Conservation (phyloP, 2,329 filamentous ascomycete genomes). For the Colletotrichum musae region DNA sequence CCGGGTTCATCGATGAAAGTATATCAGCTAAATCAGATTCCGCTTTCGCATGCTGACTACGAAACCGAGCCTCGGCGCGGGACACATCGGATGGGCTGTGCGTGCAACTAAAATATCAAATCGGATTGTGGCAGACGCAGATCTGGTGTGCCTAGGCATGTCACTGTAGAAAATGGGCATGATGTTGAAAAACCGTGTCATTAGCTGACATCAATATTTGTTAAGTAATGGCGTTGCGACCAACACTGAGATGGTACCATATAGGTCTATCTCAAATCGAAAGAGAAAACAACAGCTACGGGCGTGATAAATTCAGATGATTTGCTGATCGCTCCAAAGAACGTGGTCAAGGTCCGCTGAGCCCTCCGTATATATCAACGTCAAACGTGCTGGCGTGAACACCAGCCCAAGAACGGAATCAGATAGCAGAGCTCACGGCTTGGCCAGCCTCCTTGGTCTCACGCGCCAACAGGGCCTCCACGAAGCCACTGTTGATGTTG, state of each 20-base stretch:
- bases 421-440: constrained; percentile 48
- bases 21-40: constrained; percentile 1
- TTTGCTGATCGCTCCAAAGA: constrained; percentile 50
- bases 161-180: background rate
- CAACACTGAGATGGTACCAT: constrained; percentile 37
- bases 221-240: constrained; percentile 38
- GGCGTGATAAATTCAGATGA: constrained; percentile 20
- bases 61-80: constrained; percentile 1
- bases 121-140: no score
- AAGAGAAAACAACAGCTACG: constrained; percentile 36
- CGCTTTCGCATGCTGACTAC: constrained; percentile 25
- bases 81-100: constrained; percentile 6
- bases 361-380: constrained; percentile 39
- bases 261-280: constrained; percentile 32
- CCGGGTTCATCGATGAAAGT: constrained; percentile 12
- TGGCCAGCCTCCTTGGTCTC: constrained; percentile 57
- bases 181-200: constrained; percentile 17
- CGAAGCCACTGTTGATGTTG: constrained; percentile 59
- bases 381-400: constrained; percentile 11
- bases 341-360: constrained; percentile 44
- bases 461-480: constrained; percentile 72
- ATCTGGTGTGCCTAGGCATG: background rate
- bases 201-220: constrained; percentile 28
- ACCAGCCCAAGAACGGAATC: constrained; percentile 29
- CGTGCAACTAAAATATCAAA: no score